Evolutionary conservation across 2,329 filamentous ascomycete genomes (phyloP).

Genomic region (Didymella lethalis): DNA sequence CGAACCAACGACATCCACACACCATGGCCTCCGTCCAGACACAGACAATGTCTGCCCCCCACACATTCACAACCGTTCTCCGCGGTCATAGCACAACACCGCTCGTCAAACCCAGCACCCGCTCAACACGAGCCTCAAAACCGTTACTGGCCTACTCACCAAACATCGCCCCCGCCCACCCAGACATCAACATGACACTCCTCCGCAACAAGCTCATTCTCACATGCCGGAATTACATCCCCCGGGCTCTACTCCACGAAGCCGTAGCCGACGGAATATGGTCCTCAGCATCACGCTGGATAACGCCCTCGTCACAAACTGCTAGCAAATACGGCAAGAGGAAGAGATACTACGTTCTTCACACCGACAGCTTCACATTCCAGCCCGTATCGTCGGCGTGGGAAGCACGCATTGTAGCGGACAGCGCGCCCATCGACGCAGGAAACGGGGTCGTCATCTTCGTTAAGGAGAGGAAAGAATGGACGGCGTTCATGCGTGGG

Average conservation of each 20-base stretch:
- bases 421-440: conserved; percentile 34
- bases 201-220: conserved; percentile 40
- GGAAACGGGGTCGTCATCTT: conserved; percentile 38
- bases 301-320: conserved; percentile 29
- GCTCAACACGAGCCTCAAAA: conserved; percentile 33
- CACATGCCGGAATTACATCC: conserved; percentile 34
- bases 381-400: conserved; percentile 30
- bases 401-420: conserved; percentile 35
- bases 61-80: conserved; percentile 32
- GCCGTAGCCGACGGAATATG: conserved; percentile 38
- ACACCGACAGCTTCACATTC: conserved; percentile 30
- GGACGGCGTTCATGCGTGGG: conserved; percentile 35
- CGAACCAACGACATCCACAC: not conserved
- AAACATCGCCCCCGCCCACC: conserved; percentile 33
- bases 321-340: conserved; percentile 30
- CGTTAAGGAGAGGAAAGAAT: conserved; percentile 36
- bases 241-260: conserved; percentile 27
- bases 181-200: conserved; percentile 37
- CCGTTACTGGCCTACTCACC: conserved; percentile 34
- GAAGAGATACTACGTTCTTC: conserved; percentile 38
- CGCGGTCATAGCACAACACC: conserved; percentile 25
- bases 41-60: conserved; percentile 35
- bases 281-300: conserved; percentile 34
- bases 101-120: conserved; percentile 28
- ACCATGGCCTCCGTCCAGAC: conserved; percentile 38